Evolutionary conservation across 139 green algal species (phyloP).

Genomic region (Prasinococcaceae sp.): DNA sequence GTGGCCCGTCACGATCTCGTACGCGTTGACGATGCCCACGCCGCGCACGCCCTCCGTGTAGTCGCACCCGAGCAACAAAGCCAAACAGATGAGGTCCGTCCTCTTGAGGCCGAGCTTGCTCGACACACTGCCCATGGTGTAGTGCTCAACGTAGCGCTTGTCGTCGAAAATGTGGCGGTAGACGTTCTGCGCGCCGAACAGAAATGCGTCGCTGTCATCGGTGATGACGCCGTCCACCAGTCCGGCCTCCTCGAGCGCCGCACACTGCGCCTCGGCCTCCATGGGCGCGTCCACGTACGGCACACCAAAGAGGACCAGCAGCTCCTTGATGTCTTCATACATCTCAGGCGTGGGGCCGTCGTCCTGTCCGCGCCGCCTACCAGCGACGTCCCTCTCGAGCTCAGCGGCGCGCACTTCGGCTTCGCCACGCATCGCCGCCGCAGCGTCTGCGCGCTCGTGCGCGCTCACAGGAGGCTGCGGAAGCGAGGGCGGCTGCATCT

Average conservation of each 20-base stretch:
- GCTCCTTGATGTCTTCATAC: slow-evolving; percentile 45
- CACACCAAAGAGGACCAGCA: slow-evolving; percentile 87
- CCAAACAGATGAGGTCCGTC: slow-evolving; percentile 39
- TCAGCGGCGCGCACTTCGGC: neutral
- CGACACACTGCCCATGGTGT: slow-evolving; percentile 55
- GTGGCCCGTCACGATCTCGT: slow-evolving; percentile 78
- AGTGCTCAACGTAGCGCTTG: slow-evolving; percentile 82
- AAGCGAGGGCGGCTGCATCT: no score
- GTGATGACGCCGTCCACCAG: slow-evolving; percentile 94
- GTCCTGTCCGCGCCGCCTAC: no score
- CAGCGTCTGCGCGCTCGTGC: neutral
- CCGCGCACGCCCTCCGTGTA: slow-evolving; percentile 72
- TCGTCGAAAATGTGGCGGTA: slow-evolving; percentile 70
- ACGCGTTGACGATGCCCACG: slow-evolving; percentile 89
- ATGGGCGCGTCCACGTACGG: slow-evolving; percentile 89
- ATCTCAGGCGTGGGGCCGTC: no score
- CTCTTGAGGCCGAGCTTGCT: slow-evolving; percentile 62
- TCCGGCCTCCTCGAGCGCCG: slow-evolving; percentile 56
- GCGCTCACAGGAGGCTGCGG: no score
- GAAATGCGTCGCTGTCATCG: slow-evolving; percentile 94
- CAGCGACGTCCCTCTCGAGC: no score
- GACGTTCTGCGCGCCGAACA: slow-evolving; percentile 78
- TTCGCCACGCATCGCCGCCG: neutral
- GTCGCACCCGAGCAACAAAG: slow-evolving; percentile 83
- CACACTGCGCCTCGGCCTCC: slow-evolving; percentile 88